These are phyloP conservation scores for Tetrapyrgos nigripes DNA, from an alignment of 1,284 basidiomycete species.

Conservation along the genomic window DNA sequence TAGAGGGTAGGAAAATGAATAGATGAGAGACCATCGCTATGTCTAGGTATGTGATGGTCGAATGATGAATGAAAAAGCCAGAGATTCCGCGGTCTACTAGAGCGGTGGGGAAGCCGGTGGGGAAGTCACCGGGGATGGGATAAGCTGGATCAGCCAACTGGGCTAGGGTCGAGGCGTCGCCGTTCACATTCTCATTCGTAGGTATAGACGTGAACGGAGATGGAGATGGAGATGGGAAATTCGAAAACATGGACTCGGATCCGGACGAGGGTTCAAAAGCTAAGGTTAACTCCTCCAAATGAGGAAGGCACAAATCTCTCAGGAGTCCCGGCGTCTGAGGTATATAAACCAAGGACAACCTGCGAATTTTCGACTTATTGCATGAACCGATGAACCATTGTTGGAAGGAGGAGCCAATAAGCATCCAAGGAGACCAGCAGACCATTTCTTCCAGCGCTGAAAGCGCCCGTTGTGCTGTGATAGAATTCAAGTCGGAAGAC, in stretches of 20 bases:
- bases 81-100: not conserved
- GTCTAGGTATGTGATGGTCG: not conserved
- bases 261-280: too few species aligned
- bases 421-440: not conserved
- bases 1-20: not conserved
- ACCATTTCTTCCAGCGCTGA: not conserved
- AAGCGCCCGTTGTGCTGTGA: too few species aligned
- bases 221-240: too few species aligned
- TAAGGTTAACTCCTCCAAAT: not conserved
- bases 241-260: too few species aligned
- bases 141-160: too few species aligned
- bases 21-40: not conserved
- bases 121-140: too few species aligned
- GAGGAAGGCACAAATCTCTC: too few species aligned
- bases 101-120: too few species aligned
- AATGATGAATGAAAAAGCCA: not conserved
- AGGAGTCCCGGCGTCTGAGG: not conserved
- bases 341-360: not conserved
- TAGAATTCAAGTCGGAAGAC: not conserved
- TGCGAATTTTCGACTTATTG: not conserved
- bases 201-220: too few species aligned
- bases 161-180: too few species aligned
- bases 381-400: not conserved
- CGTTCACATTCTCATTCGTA: too few species aligned
- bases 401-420: not conserved